Evolutionary conservation across 1,284 basidiomycete species (phyloP).

Genomic region (Erythrobasidium hasegawianum): DNA sequence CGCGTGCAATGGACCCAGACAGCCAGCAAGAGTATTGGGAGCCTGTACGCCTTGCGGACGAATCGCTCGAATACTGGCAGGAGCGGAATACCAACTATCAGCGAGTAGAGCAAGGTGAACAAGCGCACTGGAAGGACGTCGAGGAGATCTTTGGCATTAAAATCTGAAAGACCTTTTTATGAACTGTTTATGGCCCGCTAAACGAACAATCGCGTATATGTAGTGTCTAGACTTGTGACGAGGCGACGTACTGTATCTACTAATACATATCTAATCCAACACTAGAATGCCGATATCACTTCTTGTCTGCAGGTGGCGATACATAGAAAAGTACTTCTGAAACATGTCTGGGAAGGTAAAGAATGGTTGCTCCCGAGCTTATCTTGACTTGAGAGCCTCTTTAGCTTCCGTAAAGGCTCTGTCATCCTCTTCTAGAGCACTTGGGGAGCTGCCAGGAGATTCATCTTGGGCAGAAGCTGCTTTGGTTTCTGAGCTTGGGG

Average conservation of each 20-base stretch:
- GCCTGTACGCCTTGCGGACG: conserved; percentile 58
- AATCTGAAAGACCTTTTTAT: background rate
- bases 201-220: too few relatives aligned
- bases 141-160: conserved; percentile 65
- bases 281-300: too few relatives aligned
- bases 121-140: conserved; percentile 62
- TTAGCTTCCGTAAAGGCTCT: conserved; percentile 16
- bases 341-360: too few relatives aligned
- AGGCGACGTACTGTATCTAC: too few relatives aligned
- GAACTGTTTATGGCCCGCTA: background rate
- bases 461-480: conserved; percentile 3
- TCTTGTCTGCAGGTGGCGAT: too few relatives aligned
- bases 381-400: background rate
- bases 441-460: conserved; percentile 3
- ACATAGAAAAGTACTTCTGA: too few relatives aligned
- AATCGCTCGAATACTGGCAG: conserved; percentile 72
- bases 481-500: background rate
- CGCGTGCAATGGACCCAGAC: conserved; percentile 68
- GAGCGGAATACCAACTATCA: conserved; percentile 68
- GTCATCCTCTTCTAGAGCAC: conserved; percentile 23
- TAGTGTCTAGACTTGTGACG: too few relatives aligned
- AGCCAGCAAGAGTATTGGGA: conserved; percentile 81
- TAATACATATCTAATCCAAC: too few relatives aligned
- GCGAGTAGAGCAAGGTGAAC: conserved; percentile 47
- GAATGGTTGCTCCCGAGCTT: too few relatives aligned